Base-by-base conservation (phyloP, 2,329 filamentous ascomycete genomes). In the Triangularia setosa region DNA sequence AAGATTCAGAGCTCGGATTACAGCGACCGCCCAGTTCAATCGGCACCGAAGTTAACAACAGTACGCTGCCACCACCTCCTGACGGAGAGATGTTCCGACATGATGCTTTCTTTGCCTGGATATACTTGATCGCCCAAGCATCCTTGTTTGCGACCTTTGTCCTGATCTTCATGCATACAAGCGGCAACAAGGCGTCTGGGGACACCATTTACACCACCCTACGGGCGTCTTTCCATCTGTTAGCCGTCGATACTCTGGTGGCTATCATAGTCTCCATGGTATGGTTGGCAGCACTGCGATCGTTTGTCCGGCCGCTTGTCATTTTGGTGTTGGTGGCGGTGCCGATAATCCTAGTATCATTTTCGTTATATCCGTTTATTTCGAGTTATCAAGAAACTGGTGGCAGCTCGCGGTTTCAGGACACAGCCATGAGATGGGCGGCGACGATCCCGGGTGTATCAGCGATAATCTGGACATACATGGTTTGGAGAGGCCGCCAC, bases 131-230 rank as follows among this genome's bases (percentile, higher is more conserved):
- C 71, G 88, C 88, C 33, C 79, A 96, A 61, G 93, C 91, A 55
- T 90, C 90, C 44, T 85, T 98, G 73, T 86, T 98, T 72, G 91
- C 94, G 12, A 94, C 93, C 0, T 96, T 93, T 72, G 88, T 97
- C 68, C 83, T 99, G 14, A 90, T 97, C 24, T 96, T 91, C 81
- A 83, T 99, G 48, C 92, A 98, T 74, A 98, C 94, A 1, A 80
- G 80, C 61, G 82, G 83, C 62, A 90, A 90, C 73, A 84, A 84
- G 65, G 89, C 90, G 0, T 85, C 96, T 63, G 94, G 93, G 14
- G 95, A 99, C 76, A 97, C 94, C 1, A 92, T 99, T 64, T 99
- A 99, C 76, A 92, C 90, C 14, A 93, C 92, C 4, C 79, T 99
- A 35, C 89, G 91, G 70, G 87, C 88, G 59, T 97, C 93, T 0